These are phyloP conservation scores for Calonectria pseudoturangicola DNA, from an alignment of 2,329 filamentous ascomycete species.

Conservation along the genomic window DNA sequence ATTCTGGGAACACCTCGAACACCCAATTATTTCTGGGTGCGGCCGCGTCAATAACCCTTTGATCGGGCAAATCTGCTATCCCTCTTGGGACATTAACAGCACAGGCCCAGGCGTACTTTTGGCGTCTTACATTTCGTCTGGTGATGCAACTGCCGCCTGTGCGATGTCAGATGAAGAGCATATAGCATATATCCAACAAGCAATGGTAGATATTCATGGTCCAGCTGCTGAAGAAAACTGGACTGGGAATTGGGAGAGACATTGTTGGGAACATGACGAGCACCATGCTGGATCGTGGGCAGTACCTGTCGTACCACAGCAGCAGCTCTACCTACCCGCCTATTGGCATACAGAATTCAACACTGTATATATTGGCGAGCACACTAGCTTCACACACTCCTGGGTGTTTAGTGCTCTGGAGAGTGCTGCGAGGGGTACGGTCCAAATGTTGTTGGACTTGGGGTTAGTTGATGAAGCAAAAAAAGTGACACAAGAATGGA, in stretches of 20 bases:
- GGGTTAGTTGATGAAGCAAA: conserved; percentile 78
- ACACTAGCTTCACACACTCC: conserved; percentile 73
- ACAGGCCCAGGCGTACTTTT: conserved; percentile 45
- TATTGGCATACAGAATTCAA: conserved; percentile 76
- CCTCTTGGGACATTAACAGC: conserved; percentile 44
- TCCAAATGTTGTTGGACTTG: conserved; percentile 72
- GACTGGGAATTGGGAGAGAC: conserved; percentile 73
- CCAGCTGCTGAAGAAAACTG: conserved; percentile 72
- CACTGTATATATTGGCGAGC: conserved; percentile 57
- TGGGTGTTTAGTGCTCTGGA: conserved; percentile 72
- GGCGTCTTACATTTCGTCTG: conserved; percentile 48
- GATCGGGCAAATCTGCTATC: conserved; percentile 48
- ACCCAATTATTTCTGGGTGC: conserved; percentile 66
- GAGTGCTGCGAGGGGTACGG: conserved; percentile 72
- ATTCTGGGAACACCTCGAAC: conserved; percentile 55
- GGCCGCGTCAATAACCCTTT: conserved; percentile 37
- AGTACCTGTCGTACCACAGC: conserved; percentile 70
- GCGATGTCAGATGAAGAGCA: conserved; percentile 49
- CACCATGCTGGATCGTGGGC: conserved; percentile 75
- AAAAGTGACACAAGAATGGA: conserved; percentile 72
- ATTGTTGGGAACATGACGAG: conserved; percentile 75
- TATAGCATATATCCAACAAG: conserved; percentile 44
- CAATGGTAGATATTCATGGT: conserved; percentile 48
- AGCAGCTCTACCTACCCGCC: conserved; percentile 75
- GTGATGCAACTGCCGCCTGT: conserved; percentile 41